phyloP scores from a whole-genome alignment of 2,329 filamentous ascomycete genomes.

The Paecilomyces fulvus region DNA sequence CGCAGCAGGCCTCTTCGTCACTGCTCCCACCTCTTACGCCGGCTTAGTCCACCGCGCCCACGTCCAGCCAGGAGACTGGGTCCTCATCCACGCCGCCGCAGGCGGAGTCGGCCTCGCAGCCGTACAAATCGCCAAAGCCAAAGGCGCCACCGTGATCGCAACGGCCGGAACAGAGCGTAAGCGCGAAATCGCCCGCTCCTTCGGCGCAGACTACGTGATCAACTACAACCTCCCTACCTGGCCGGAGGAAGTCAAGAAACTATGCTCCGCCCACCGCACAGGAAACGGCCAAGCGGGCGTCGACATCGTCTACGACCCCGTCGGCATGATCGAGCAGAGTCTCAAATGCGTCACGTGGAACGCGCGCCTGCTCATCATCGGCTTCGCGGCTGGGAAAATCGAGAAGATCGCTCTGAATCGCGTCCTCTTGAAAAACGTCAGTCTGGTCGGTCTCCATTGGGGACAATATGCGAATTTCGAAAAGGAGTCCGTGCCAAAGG shows the following conservation, averaged over 20 bases:
- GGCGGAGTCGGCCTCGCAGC: slow-evolving; percentile 87
- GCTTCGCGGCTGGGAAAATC: slow-evolving; percentile 77
- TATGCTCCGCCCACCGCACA: slow-evolving; percentile 48
- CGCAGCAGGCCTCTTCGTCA: slow-evolving; percentile 83
- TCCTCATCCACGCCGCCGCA: slow-evolving; percentile 85
- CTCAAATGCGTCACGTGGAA: slow-evolving; percentile 95
- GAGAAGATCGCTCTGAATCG: slow-evolving; percentile 92
- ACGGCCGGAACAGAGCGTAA: slow-evolving; percentile 78
- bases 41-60: slow-evolving; percentile 70
- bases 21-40: slow-evolving; percentile 81
- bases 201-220: slow-evolving; percentile 76
- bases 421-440: slow-evolving; percentile 88
- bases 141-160: slow-evolving; percentile 85
- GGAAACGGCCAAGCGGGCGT: slow-evolving; percentile 61
- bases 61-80: slow-evolving; percentile 71
- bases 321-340: slow-evolving; percentile 77
- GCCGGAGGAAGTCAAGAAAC: slow-evolving; percentile 61
- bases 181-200: slow-evolving; percentile 66
- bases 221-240: slow-evolving; percentile 68
- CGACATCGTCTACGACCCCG: slow-evolving; percentile 91
- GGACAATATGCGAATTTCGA: slow-evolving; percentile 72
- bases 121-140: slow-evolving; percentile 88
- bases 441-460: slow-evolving; percentile 85
- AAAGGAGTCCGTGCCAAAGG: slow-evolving; percentile 57
- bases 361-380: slow-evolving; percentile 75